Evolutionary conservation across 176 grass and related monocot species (phyloP), one percentile per base, ranked within the genome.

Genomic region (Guadua angustifolia): DNA sequence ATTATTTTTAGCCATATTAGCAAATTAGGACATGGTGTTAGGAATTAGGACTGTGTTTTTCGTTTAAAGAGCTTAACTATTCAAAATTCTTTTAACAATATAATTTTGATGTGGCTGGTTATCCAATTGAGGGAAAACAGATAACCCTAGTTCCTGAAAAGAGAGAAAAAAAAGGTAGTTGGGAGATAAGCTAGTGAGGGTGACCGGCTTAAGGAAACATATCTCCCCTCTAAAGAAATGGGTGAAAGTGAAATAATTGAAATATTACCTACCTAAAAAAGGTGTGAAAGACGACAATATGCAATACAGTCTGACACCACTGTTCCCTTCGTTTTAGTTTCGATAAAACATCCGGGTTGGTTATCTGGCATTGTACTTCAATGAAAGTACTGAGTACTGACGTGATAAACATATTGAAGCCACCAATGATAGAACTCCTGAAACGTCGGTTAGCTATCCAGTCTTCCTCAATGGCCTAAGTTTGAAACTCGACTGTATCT

Each of bases 241-340:
- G 59, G 58, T 73, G 73, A 73, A 73, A 84, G 24, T 25, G 33
- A 88, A 73, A n/a, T 65, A 26, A 56, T 24, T 71, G 55, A 89
- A 71, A 86, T 77, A 50, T 67, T n/a, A 39, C 58, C 40, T 13
- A 40, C 78, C 45, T 42, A 74, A 86, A 66, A 82, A 65, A 44
- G 58, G 29, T 11, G 63, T 62, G 35, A 71, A 83, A 72, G 13
- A 19, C 5, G 62, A 25, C 63, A 61, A 45, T 33, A 81, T 61
- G 17, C 33, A 75, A 61, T 70, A 75, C 61, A 85, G 14, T 69
- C 55, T 70, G 44, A 77, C 78, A 65, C 21, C 50, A 74, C 5
- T 26, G 46, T 66, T 86, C 79, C 80, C 39, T 86, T 79, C 51
- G 19, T 82, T 61, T 75, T 75, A 69, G 66, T 73, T 84, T 65